These are phyloP conservation scores for Linnemannia zychae DNA, from an alignment of 192 early-diverging fungal genomes.

Conservation along the genomic window DNA sequence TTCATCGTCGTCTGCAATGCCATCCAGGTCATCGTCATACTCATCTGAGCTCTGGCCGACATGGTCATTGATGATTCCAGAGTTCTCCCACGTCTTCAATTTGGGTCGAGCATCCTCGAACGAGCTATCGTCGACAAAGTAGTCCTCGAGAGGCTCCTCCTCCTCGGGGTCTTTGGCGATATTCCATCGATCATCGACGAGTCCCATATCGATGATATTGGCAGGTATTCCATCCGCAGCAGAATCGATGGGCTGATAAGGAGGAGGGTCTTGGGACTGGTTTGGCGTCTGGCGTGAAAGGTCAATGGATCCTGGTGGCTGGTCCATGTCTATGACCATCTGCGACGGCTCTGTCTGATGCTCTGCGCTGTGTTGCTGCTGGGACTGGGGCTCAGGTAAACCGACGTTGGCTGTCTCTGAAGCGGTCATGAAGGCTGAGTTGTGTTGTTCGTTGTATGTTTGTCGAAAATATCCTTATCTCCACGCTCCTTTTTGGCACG, in stretches of 20 bases:
- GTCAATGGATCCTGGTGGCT: neutral
- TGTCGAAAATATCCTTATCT: slow-evolving; percentile 14
- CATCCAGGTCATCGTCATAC: slow-evolving; percentile 38
- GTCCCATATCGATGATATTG: neutral
- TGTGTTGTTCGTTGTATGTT: slow-evolving; percentile 8
- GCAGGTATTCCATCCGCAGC: neutral
- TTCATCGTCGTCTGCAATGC: slow-evolving; percentile 23
- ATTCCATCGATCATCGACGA: neutral
- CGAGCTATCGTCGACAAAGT: slow-evolving; percentile 26
- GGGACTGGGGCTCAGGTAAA: slow-evolving; percentile 10
- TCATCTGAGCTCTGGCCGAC: slow-evolving; percentile 52
- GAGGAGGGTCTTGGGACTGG: slow-evolving; percentile 7
- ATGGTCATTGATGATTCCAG: slow-evolving; percentile 25
- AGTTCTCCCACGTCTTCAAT: slow-evolving; percentile 2
- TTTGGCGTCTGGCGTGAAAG: neutral
- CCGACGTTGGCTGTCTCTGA: slow-evolving; percentile 9
- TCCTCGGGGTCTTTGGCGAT: neutral
- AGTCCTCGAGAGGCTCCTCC: slow-evolving; percentile 4
- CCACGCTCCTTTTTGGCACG: neutral
- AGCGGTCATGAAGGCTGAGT: slow-evolving; percentile 15
- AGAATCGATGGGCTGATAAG: slow-evolving; percentile 6
- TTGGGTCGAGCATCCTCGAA: slow-evolving; percentile 14
- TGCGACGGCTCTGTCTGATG: slow-evolving; percentile 16
- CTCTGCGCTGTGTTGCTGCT: slow-evolving; percentile 6
- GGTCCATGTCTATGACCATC: slow-evolving; percentile 30